phyloP scores from a whole-genome alignment of 192 early-diverging fungal species.

The Chytriomyces sp. region DNA sequence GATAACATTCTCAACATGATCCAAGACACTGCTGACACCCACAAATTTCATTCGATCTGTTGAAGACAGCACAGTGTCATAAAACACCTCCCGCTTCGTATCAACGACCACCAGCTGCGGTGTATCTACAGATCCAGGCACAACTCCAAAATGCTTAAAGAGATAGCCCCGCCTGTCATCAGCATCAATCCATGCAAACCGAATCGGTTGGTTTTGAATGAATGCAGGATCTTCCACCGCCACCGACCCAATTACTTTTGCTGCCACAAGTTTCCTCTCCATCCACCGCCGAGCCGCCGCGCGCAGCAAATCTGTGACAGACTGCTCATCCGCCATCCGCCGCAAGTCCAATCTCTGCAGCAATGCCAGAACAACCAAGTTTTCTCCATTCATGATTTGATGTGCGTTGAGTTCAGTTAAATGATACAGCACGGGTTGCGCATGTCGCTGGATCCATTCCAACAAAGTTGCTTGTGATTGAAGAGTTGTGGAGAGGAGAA shows the following conservation, averaged over 20 bases:
- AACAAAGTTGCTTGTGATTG: neutral
- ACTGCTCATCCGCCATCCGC: neutral
- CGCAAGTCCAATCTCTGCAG: conserved; percentile 5
- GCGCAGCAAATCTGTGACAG: neutral
- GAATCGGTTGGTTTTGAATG: too few species aligned
- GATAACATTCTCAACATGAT: neutral
- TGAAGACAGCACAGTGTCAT: conserved; percentile 36
- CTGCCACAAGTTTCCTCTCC: conserved; percentile 11
- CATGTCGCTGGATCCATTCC: conserved; percentile 32
- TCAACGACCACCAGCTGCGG: conserved; percentile 49
- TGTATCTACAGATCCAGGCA: conserved; percentile 1
- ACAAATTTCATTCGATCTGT: neutral
- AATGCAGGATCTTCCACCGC: neutral
- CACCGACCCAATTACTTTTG: conserved; percentile 39
- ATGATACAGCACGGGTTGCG: conserved; percentile 15
- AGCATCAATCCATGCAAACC: conserved; percentile 52
- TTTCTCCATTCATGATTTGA: conserved; percentile 22
- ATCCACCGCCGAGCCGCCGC: conserved; percentile 13
- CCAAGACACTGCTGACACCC: neutral
- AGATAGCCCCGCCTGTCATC: conserved; percentile 44
- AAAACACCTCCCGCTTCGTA: conserved; percentile 50
- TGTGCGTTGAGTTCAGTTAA: conserved; percentile 1
- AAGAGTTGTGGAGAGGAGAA: neutral
- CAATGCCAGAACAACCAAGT: conserved; percentile 30
- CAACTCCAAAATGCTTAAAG: conserved; percentile 48